Base-by-base conservation (phyloP, 2,329 filamentous ascomycete species). In the Talaromyces sp. region DNA sequence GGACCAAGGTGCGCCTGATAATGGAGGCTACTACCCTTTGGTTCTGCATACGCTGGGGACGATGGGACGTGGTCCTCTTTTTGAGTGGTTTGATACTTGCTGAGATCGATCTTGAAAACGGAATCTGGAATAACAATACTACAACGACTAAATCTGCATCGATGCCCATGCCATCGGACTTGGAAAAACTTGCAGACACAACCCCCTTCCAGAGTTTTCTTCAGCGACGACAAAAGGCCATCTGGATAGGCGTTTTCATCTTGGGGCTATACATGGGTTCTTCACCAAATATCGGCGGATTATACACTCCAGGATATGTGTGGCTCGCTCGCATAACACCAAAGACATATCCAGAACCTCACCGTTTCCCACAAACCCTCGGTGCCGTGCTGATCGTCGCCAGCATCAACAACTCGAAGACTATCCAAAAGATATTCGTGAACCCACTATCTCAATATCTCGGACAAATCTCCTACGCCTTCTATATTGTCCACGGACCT, bases 401-500 rank as follows among this genome's bases (percentile, higher is more conserved):
- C 67, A 76, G 75, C 61, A 78, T 80, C 65, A 79, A 78, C 63
- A 77, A 77, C 56, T 77, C 77, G 25, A 73, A 72, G 10, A 73
- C 74, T 11, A 73, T 82, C 45, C 79, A 82, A 61, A 73, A 73
- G 58, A 69, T 81, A 25, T 80, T 82, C 69, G 76, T 73, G 39
- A 77, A 77, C 60, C 70, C 72, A 0, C 45, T 81, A 5, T 78
- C 79, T 17, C 79, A 80, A 64, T 83, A 83, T 66, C 70, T 83
- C 13, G 81, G 81, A 64, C 80, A 79, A 56, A 80, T 82, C 65
- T 81, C 79, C 2, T 83, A 80, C 67, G 78, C 79, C 2, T 77
- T 83, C 49, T 83, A 83, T 63, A 76, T 83, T 57, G 79, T 82
- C 27, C 81, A 83, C 61, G 79, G 79, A 1, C 79, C 79, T 1